Conservation (phyloP, 2,329 filamentous ascomycete genomes). For the Verticillium dahliae region DNA sequence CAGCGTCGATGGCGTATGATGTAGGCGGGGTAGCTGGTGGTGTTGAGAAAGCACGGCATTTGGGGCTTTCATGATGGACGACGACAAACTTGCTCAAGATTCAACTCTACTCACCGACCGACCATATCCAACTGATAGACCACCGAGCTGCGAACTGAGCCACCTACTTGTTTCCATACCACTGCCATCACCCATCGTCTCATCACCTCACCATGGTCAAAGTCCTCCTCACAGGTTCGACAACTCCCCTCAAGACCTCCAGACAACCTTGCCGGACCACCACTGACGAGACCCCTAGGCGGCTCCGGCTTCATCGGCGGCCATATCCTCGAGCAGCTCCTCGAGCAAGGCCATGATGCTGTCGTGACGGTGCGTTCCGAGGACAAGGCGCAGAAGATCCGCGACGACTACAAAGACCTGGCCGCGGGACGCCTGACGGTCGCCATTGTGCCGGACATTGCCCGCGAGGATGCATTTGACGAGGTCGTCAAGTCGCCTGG, state of each 20-base stretch:
- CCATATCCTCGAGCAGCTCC: conserved; percentile 48
- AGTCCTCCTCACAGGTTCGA: conserved; percentile 37
- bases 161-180: too few relatives aligned
- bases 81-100: too few relatives aligned
- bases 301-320: conserved; percentile 47
- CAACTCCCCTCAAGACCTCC: too few relatives aligned
- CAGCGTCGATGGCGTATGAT: too few relatives aligned
- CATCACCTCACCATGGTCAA: conserved; percentile 32
- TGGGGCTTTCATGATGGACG: too few relatives aligned
- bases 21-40: too few relatives aligned
- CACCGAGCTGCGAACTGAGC: too few relatives aligned
- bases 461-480: conserved; percentile 66
- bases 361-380: conserved; percentile 51
- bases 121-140: too few relatives aligned
- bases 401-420: conserved; percentile 37
- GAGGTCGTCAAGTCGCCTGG: conserved; percentile 45
- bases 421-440: conserved; percentile 37
- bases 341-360: conserved; percentile 42
- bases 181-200: neutral
- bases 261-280: neutral
- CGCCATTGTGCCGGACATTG: conserved; percentile 71
- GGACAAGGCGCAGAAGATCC: conserved; percentile 45
- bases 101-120: too few relatives aligned
- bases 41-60: too few relatives aligned
- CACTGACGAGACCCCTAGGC: conserved; percentile 20